These are phyloP conservation scores for Exophiala alcalophila DNA, from an alignment of 2,329 filamentous ascomycete genomes.

Conservation along the genomic window DNA sequence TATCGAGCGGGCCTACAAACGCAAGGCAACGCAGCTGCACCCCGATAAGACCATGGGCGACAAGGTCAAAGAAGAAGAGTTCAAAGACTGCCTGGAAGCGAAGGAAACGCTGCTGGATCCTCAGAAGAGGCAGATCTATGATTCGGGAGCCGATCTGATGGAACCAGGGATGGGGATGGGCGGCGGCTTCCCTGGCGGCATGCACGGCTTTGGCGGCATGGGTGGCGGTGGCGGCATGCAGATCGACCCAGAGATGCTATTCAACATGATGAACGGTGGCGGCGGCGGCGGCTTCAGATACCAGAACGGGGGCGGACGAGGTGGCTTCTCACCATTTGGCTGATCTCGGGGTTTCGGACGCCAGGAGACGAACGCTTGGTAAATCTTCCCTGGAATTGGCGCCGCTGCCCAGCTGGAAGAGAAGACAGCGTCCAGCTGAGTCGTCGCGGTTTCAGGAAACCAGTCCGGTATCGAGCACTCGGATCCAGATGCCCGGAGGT, in stretches of 20 bases:
- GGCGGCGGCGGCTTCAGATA: conserved; percentile 33
- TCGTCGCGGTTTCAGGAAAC: too few species aligned
- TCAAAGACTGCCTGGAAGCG: conserved; percentile 97
- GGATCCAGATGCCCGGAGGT: too few species aligned
- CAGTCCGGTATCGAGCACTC: too few species aligned
- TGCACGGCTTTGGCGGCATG: conserved; percentile 41
- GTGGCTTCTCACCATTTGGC: conserved; percentile 27
- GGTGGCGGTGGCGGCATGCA: conserved; percentile 48
- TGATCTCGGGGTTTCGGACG: too few species aligned
- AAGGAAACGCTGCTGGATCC: conserved; percentile 94
- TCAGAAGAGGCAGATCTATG: conserved; percentile 88
- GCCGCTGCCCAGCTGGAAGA: too few species aligned
- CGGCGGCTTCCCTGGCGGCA: conserved; percentile 39
- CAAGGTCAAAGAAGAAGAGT: conserved; percentile 77
- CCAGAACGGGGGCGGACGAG: conserved; percentile 25
- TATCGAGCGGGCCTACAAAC: conserved; percentile 96
- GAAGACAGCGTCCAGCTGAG: too few species aligned
- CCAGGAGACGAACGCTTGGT: too few species aligned
- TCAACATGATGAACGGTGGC: conserved; percentile 47
- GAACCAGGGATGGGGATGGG: conserved; percentile 78
- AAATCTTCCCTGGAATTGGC: not conserved
- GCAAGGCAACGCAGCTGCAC: conserved; percentile 88
- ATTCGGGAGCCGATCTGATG: conserved; percentile 86
- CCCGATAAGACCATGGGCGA: conserved; percentile 97
- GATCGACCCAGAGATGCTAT: conserved; percentile 38